Base-by-base conservation (phyloP, 164 flowering plant genomes). In the Umbilicus rupestris region DNA sequence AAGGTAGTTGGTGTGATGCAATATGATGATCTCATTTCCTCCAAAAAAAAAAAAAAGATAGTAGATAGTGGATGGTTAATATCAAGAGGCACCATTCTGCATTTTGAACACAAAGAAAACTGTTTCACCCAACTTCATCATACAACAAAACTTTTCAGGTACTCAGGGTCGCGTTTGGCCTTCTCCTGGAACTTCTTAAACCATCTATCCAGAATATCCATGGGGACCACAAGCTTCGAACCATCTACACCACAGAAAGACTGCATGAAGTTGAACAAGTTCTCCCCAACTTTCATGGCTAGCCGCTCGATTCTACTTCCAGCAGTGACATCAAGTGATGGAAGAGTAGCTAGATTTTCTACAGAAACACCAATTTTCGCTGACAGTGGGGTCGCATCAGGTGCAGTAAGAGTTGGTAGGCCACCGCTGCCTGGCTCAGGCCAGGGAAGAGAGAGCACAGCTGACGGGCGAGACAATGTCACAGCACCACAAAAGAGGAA, bases 241-340 rank as follows among this genome's bases (percentile, higher is more conserved):
- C 96, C 97, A 66, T 95, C 97, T 6, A 89, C 92, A 1, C 89
- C 82, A 62, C 99, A 95, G 52, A 92, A 95, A 8, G 96, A 88
- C 81, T 95, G 99, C 99, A 95, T 95, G 70, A 89, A 95, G 69
- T 95, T 95, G 72, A 95, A 95, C 65, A 95, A 73, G 67, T 92
- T 95, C 82, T 95, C 97, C 39, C 99, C 99, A 0, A 95, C 99
- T 71, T 81, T 92, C 76, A 95, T 66, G 1, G 99, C 99, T 78
- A 90, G 45, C 28, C 83, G 79, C 72, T 95, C 97, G 28, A 92
- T 82, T 55, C 74, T 78, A 76, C 75, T 69, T 79, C 80, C 87
- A 0, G 90, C 90, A 0, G 78, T 73, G 19, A 82, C 93, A 44
- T 89, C 97, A 10, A 91, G 81, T 15, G 96, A 82, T 2, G 96